Evolutionary conservation across 306 rosid species (phyloP), one percentile per base, ranked within the genome.

Genomic region (Pterocarpus macrocarpus): DNA sequence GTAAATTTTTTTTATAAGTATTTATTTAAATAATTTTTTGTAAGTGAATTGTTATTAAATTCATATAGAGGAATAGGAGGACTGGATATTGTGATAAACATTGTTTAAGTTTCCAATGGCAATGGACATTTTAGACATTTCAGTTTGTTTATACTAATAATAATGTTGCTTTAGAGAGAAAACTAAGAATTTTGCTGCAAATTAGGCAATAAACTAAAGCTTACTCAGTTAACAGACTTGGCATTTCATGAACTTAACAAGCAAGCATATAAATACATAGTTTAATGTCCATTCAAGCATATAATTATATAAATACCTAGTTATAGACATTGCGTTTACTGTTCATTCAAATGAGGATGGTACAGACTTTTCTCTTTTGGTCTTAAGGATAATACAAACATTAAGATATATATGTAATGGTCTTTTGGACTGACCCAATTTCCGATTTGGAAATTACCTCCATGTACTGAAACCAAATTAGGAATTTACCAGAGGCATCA

Each of bases 61-160:
- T 77, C 71, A 63, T 71, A 63, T 71, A 64, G 77, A 71, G 77
- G 50, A 64, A 82, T 69, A 66, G 47, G 8, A 56, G 44, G 74
- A 77, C 57, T 76, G 16, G 44, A 7, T 82, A 4, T 61, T 62
- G 62, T 61, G 41, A 36, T 36, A 36, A 36, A 36, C 5, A 36
- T 36, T 36, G 39, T 36, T 2, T 36, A 36, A 36, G 5, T 36
- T 4, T 22, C 28, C 28, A 22, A 22, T 22, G 28, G 28, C 28
- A 22, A 22, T 22, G 28, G 28, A 22, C 28, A 22, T 22, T 22
- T 22, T 22, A 22, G 28, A 22, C 28, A 22, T 22, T 22, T 22
- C 28, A 22, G 28, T 22, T 22, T 22, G 28, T 22, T 22, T 22
- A 22, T 22, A 38, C 78, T 13, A 14, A 56, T 47, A 63, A 64